phyloP scores from a whole-genome alignment of 164 flowering plant genomes.

The Macadamia integrifolia region DNA sequence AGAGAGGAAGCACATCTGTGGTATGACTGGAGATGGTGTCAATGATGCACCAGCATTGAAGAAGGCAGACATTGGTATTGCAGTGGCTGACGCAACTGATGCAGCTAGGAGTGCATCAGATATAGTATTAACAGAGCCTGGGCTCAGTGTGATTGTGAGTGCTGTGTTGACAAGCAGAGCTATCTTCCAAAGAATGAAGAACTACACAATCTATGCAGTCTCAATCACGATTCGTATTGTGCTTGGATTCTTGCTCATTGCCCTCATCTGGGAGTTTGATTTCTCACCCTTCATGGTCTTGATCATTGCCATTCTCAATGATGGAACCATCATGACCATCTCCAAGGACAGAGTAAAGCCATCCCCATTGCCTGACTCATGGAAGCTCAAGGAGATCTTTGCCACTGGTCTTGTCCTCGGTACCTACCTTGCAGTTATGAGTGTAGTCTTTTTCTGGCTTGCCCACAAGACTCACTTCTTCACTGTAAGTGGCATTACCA shows the following conservation, averaged over 20 bases:
- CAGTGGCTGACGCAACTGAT: slow-evolving; percentile 42
- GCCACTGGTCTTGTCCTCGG: slow-evolving; percentile 40
- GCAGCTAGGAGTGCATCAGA: slow-evolving; percentile 44
- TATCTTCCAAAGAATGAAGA: slow-evolving; percentile 38
- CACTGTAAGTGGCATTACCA: slow-evolving; percentile 15
- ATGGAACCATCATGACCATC: slow-evolving; percentile 42
- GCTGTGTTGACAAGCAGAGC: slow-evolving; percentile 34
- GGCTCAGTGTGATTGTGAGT: slow-evolving; percentile 30
- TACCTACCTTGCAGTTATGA: slow-evolving; percentile 31
- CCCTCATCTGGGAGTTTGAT: slow-evolving; percentile 40
- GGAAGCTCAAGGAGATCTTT: slow-evolving; percentile 39
- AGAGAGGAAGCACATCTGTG: slow-evolving; percentile 38
- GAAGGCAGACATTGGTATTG: slow-evolving; percentile 39
- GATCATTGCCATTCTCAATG: slow-evolving; percentile 36
- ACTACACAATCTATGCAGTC: slow-evolving; percentile 40
- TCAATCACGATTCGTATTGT: slow-evolving; percentile 41
- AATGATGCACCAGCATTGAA: slow-evolving; percentile 42
- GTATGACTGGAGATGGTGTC: slow-evolving; percentile 47
- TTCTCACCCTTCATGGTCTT: slow-evolving; percentile 42
- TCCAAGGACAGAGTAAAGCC: slow-evolving; percentile 40
- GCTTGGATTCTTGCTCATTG: slow-evolving; percentile 35
- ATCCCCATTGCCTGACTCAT: slow-evolving; percentile 37
- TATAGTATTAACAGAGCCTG: slow-evolving; percentile 41
- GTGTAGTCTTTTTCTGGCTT: slow-evolving; percentile 34
- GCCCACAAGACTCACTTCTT: slow-evolving; percentile 26